Percentiles rank a stretch among this genome's conserved stretches.
phyloP scores from a whole-genome alignment of 2,329 filamentous ascomycete species.

The Hypoxylon sp. region DNA sequence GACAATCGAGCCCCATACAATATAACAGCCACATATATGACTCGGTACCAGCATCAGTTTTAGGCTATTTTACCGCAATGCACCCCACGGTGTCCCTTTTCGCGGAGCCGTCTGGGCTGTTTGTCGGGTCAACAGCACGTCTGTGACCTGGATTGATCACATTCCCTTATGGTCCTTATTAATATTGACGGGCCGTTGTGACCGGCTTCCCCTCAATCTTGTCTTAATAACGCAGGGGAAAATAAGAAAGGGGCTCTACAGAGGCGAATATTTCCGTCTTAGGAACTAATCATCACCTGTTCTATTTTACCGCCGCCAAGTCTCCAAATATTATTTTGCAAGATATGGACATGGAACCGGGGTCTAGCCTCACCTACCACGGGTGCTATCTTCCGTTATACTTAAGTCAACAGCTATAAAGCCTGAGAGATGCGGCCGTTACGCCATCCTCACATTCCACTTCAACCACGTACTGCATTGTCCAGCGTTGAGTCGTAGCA shows the following conservation, averaged over 20 bases:
- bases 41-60: conserved; percentile 37
- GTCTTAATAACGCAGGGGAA: conserved; percentile 23
- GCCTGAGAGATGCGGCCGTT: conserved; percentile 2
- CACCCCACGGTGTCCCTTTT: conserved; percentile 38
- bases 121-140: conserved; percentile 8
- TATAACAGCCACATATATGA: conserved; percentile 39
- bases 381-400: conserved; percentile 41
- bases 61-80: conserved; percentile 44
- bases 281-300: conserved; percentile 36
- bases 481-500: conserved; percentile 9
- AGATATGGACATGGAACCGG: conserved; percentile 32
- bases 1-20: conserved; percentile 29
- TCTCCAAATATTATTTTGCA: conserved; percentile 25
- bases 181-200: conserved; percentile 37
- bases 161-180: conserved; percentile 27
- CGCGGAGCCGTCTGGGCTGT: conserved; percentile 30
- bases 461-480: conserved; percentile 12
- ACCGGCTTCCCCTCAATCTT: conserved; percentile 43
- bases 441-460: conserved; percentile 5
- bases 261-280: conserved; percentile 38
- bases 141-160: conserved; percentile 11
- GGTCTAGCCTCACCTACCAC: conserved; percentile 38
- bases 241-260: conserved; percentile 18
- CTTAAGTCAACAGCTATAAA: conserved; percentile 40
- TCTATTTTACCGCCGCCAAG: conserved; percentile 44